Conservation (phyloP, 2,329 filamentous ascomycete genomes). For the Pestalotiopsis sp. region DNA sequence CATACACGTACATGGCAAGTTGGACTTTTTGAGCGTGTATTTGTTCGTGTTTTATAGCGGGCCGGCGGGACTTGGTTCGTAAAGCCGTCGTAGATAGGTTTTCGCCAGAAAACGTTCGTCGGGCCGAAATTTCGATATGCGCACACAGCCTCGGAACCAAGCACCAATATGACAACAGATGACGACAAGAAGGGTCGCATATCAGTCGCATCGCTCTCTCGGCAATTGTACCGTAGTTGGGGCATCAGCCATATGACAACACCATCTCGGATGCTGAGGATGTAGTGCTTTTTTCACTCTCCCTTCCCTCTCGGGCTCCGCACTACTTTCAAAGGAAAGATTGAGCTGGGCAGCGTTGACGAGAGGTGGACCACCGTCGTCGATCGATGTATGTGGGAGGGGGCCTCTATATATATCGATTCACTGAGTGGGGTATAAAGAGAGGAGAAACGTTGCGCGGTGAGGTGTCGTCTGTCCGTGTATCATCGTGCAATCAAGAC, state of each 20-base stretch:
- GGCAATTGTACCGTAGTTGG: background rate
- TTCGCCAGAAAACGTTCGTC: background rate
- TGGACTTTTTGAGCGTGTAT: background rate
- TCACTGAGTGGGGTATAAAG: background rate
- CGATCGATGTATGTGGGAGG: conserved; percentile 8
- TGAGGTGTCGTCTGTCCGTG: background rate
- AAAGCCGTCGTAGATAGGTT: background rate
- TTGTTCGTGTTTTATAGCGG: background rate
- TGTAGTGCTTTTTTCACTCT: background rate
- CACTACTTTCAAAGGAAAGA: background rate
- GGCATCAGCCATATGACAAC: background rate
- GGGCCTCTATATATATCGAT: conserved; percentile 8
- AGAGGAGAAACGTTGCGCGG: conserved; percentile 1
- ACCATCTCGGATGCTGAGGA: background rate
- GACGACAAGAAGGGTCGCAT: conserved; percentile 4
- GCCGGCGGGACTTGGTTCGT: background rate
- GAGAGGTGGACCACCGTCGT: background rate
- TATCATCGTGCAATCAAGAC: background rate
- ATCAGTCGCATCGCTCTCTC: background rate
- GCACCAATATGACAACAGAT: background rate
- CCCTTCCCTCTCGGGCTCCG: background rate
- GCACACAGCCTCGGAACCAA: conserved; percentile 3
- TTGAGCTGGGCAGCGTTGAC: conserved; percentile 3
- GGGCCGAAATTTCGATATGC: conserved; percentile 7
- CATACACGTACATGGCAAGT: background rate